phyloP scores from a whole-genome alignment of 2,329 filamentous ascomycete species.

The Xylariaceae sp. region DNA sequence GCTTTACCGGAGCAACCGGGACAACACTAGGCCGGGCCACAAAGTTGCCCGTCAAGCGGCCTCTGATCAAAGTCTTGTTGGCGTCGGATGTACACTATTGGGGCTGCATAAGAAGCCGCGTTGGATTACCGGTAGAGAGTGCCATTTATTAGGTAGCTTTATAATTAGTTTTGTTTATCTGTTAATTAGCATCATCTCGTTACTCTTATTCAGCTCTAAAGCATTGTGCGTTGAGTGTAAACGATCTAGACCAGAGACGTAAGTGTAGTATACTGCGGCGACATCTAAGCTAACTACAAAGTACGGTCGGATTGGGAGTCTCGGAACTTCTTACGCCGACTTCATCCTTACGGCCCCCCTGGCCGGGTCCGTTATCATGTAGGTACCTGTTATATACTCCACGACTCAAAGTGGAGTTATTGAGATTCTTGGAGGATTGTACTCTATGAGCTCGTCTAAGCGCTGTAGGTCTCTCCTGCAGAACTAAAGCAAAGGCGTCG shows the following conservation, averaged over 20 bases:
- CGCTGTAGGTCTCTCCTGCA: neutral
- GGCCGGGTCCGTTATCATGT: slow-evolving; percentile 12
- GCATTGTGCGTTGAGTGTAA: neutral
- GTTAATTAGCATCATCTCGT: neutral
- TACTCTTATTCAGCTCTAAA: neutral
- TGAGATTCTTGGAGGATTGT: neutral
- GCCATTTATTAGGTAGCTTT: too few species aligned
- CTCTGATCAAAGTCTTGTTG: too few species aligned
- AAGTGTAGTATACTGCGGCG: neutral
- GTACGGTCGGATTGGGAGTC: slow-evolving; percentile 9
- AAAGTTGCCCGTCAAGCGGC: too few species aligned
- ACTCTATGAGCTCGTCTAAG: neutral
- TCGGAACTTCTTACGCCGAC: slow-evolving; percentile 26
- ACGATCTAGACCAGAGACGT: neutral
- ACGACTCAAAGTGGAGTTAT: neutral
- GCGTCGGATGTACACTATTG: neutral
- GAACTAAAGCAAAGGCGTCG: neutral
- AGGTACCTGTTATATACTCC: slow-evolving; percentile 6
- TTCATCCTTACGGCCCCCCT: slow-evolving; percentile 14
- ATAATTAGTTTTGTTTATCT: too few species aligned
- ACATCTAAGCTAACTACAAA: neutral
- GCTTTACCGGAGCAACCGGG: too few species aligned
- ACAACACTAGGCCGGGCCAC: too few species aligned
- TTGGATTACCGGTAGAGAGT: too few species aligned
- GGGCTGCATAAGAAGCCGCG: neutral